Percentiles rank a stretch among this genome's conserved stretches.
Evolutionary conservation across 2,329 filamentous ascomycete genomes (phyloP).

Genomic region (Pezizomycotina sp.): DNA sequence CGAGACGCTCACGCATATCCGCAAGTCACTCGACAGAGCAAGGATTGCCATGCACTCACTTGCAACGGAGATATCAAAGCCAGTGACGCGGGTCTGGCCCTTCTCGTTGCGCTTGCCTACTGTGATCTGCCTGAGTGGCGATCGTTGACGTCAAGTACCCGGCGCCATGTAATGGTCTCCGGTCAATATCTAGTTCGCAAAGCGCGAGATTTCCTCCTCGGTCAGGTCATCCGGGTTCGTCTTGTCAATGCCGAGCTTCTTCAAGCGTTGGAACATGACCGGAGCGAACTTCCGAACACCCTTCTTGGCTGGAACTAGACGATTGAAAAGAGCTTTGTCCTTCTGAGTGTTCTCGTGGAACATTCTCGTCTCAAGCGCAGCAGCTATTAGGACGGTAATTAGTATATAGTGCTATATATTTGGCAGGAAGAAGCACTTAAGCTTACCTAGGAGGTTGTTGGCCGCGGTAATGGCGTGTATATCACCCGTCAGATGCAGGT

Average conservation of each 20-base stretch:
- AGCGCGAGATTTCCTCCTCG: conserved; percentile 69
- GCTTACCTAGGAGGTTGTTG: conserved; percentile 61
- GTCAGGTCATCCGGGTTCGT: conserved; percentile 83
- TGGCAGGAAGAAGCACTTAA: background rate
- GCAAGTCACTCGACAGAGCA: conserved; percentile 71
- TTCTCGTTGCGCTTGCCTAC: conserved; percentile 87
- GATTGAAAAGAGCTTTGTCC: conserved; percentile 69
- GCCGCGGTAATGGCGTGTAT: conserved; percentile 95
- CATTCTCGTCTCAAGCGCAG: conserved; percentile 92
- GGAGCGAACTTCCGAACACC: conserved; percentile 74
- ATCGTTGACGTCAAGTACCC: conserved; percentile 94
- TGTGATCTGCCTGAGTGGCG: conserved; percentile 80
- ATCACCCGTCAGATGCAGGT: conserved; percentile 90
- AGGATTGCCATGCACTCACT: conserved; percentile 98
- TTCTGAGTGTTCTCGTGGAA: conserved; percentile 96
- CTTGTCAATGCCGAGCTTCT: conserved; percentile 93
- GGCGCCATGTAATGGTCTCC: conserved; percentile 90
- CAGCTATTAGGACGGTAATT: conserved; percentile 37
- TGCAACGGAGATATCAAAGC: conserved; percentile 94
- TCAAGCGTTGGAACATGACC: conserved; percentile 79
- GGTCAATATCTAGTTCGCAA: conserved; percentile 95
- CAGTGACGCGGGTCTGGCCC: conserved; percentile 71
- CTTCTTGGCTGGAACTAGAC: conserved; percentile 77
- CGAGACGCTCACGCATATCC: conserved; percentile 85
- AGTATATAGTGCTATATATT: background rate